A percentile compares a stretch with the other conserved stretches of the same genome.
phyloP scores from a whole-genome alignment of 2,329 filamentous ascomycete genomes.

The Knoxdaviesia proteae region DNA sequence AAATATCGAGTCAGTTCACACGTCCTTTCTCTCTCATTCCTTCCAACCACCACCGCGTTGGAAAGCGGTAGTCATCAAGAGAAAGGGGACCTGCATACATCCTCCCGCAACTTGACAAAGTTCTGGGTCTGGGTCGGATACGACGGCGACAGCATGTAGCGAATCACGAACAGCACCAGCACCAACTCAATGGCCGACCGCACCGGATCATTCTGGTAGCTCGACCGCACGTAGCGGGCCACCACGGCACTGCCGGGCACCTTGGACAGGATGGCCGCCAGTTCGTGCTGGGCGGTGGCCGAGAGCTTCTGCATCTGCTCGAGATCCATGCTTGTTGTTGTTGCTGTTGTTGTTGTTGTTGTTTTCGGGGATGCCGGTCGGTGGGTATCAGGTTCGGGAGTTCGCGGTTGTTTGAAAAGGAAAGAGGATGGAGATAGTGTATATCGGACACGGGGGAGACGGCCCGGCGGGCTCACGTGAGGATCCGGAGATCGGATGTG shows the following conservation, averaged over 20 bases:
- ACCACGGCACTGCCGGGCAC: slow-evolving; percentile 88
- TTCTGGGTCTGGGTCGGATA: slow-evolving; percentile 85
- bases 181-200: slow-evolving; percentile 85
- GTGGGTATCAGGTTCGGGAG: too few relatives aligned
- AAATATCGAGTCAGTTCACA: too few relatives aligned
- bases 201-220: slow-evolving; percentile 92
- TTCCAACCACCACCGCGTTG: neutral
- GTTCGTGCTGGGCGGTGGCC: slow-evolving; percentile 27
- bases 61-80: neutral
- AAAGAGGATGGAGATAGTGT: too few relatives aligned
- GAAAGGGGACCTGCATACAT: slow-evolving; percentile 18
- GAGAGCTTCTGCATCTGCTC: slow-evolving; percentile 36
- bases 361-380: too few relatives aligned
- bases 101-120: slow-evolving; percentile 73
- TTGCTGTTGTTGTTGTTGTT: too few relatives aligned
- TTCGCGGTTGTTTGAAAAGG: too few relatives aligned
- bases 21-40: too few relatives aligned
- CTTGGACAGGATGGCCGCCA: slow-evolving; percentile 55
- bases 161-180: slow-evolving; percentile 83
- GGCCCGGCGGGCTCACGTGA: too few relatives aligned
- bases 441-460: too few relatives aligned
- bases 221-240: slow-evolving; percentile 86
- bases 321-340: slow-evolving; percentile 31
- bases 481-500: too few relatives aligned
- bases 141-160: slow-evolving; percentile 76